Evolutionary conservation across 495 filamentous ascomycete species (phyloP), one percentile per base, ranked within the genome.

Genomic region (Penicillium longicatenatum): DNA sequence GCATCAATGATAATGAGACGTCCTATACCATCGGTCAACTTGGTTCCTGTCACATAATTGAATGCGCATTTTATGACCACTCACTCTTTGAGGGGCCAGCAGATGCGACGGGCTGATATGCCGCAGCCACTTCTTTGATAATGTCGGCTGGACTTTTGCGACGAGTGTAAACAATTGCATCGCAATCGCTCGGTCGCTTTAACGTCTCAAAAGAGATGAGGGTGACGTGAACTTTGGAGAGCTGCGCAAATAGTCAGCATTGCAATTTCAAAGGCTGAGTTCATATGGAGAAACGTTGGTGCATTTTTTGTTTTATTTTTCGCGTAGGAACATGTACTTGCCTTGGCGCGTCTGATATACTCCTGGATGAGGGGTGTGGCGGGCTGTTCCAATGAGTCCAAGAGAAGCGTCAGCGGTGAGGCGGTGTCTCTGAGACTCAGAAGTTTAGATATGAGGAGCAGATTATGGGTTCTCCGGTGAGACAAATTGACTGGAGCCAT

Each of bases 351-450:
- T 53, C 76, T 76, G 37, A 91, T 84, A 66, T 91, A 92, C 71
- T 95, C 90, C 21, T 76, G 73, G 3, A 93, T 57, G 33, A 97
- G 70, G 6, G 87, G 89, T 22, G 75, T 80, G 12, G 85, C 89
- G 21, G 87, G 85, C 72, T 97, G 93, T 71, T 95, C 92, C 39
- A 97, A 71, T 16, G 83, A 89, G 74, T 97, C 93, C 52, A 94
- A 78, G 8, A 98, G 73, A 26, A 97, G 71, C 0, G 93, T 96
- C 47, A 98, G 85, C 2, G 92, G 93, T 29, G 91, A 95, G 2
- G 87, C 87, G 20, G 82, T 87, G 67, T 96, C 92, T 31, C 90
- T 78, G 14, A 89, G 73, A 61, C 84, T 87, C 50, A 98, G 79
- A 3, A 97, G 75, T 58, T 93, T 93, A 52, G 92, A 90, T 39